Evolutionary conservation across 148 eudicot genomes (phyloP), one percentile per base, ranked within the genome.

Genomic region (Camellia sinensis): DNA sequence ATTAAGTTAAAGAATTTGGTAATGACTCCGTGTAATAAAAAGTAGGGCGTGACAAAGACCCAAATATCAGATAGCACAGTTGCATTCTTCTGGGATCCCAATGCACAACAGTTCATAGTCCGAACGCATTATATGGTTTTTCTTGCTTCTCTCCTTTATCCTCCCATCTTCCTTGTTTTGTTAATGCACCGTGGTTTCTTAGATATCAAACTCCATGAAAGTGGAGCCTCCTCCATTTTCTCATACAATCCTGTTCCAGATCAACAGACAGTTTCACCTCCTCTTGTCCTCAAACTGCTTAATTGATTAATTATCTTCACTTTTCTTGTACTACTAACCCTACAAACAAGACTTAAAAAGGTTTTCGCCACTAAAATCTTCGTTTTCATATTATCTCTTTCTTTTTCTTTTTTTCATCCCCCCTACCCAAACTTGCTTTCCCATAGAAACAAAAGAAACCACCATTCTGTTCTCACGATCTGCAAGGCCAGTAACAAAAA

Each of bases 391-490:
- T 13, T 19, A 62, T 76, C 67, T 22, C 6, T 48, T 10, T 56
- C n/a, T 41, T 48, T 3, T 57, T 53, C n/a, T 41, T 48, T 3
- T 57, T 53, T 71, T 46, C 74, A 71, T 71, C 57, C 74, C 48
- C 57, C 57, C 29, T 45, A 22, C 14, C 14, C 73, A 70, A 18
- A 60, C 43, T 59, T 18, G 53, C 45, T n/a, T 40, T 59, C 66
- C 7, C 5, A 44, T 8, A 8, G 40, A 19, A 75, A 46, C 45
- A 48, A 60, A 75, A 77, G 46, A 66, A 62, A 22, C 68, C 71
- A 77, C 79, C 61, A 8, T 50, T 76, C 40, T 12, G 43, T 19
- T 46, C 21, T 64, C 54, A 12, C 48, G 56, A 77, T 48, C 71
- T 7, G 71, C 71, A 65, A 44, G 52, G 57, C n/a, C 5, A 54